Base-by-base conservation (phyloP, 306 rosid genomes). In the Gillenia trifoliata region DNA sequence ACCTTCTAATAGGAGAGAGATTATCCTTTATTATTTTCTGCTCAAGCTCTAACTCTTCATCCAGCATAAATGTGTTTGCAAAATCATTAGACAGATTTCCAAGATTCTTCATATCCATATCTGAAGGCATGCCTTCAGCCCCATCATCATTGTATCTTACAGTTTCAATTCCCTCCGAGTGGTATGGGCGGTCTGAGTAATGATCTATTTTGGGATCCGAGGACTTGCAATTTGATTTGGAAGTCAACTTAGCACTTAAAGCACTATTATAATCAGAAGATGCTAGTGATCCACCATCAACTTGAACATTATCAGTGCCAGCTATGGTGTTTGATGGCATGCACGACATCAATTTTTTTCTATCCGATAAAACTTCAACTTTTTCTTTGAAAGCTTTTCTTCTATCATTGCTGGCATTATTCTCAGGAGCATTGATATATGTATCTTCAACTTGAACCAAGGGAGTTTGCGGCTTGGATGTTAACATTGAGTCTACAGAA, bases 21-120 rank as follows among this genome's bases (percentile, higher is more conserved):
- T 79, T 86, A 56, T 78, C 83, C 69, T 87, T 89, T 65, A 68
- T 56, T 72, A 70, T 68, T 80, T 84, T 87, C 78, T 86, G 94
- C 83, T 92, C 99, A 17, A 89, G 83, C 78, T 94, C 99, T 23
- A 94, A 85, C 86, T 94, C 99, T 83, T 94, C 99, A 71, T 94
- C 99, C 11, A 94, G 90, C 99, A 94, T 81, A 86, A 94, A 94
- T 55, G 99, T 90, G 78, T 84, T 86, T 36, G 89, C 82, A 82
- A 94, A 94, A 85, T 94, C 96, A 78, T 83, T 84, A 12, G 92
- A 83, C 60, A 82, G 84, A 54, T 85, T 89, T 70, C 78, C 81
- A 62, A 82, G 76, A 78, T 87, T 86, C 82, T 79, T 76, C 45
- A 66, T 75, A 72, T 83, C 77, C 23, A 77, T 20, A 16, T 69